Base-by-base conservation (phyloP, 768 basidiomycete species). In the Suillus paluster region DNA sequence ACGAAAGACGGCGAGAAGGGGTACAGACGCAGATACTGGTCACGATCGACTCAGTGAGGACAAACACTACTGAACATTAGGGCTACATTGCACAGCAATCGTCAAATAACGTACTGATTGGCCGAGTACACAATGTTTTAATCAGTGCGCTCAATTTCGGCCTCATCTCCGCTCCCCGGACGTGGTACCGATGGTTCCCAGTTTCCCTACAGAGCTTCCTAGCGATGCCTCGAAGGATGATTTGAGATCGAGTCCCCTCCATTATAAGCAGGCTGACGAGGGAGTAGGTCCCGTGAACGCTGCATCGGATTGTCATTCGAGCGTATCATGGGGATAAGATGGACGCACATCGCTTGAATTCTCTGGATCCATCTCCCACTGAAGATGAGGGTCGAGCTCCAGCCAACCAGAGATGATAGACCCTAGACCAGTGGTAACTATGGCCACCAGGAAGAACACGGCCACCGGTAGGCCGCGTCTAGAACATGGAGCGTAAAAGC, bases 341-440 rank as follows among this genome's bases (percentile, higher is more conserved):
- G n/a, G 39, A 69, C 64, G 36, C 27, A 85, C 87, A 89, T 91
- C 67, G 87, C 78, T 62, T 88, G 86, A 14, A 92, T 81, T 91
- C 91, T 93, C 68, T 91, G 86, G 25, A 94, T 91, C 90, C 91
- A 93, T 25, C 90, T 79, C n/a, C 90, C 92, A 93, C 68, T 80
- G 79, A 14, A 92, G 74, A 23, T 74, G 76, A 0, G 79, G 76
- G 61, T 86, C 82, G 64, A 82, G 78, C 66, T 92, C 87, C 36
- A 91, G 78, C 85, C 87, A 90, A 17, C 87, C 87, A 25, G 85
- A 84, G 10, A 81, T 73, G 4, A 90, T 73, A 1, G 91, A 86
- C 14, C 88, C 91, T 4, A 92, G 49, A 0, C 86, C 89, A 2
- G 85, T 86, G 1, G 84, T 87, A 3, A 81, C 80, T 38, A 93